These are phyloP conservation scores for Cenchrus fungigraminus DNA, from an alignment of 176 grass and related monocot genomes.

Conservation along the genomic window DNA sequence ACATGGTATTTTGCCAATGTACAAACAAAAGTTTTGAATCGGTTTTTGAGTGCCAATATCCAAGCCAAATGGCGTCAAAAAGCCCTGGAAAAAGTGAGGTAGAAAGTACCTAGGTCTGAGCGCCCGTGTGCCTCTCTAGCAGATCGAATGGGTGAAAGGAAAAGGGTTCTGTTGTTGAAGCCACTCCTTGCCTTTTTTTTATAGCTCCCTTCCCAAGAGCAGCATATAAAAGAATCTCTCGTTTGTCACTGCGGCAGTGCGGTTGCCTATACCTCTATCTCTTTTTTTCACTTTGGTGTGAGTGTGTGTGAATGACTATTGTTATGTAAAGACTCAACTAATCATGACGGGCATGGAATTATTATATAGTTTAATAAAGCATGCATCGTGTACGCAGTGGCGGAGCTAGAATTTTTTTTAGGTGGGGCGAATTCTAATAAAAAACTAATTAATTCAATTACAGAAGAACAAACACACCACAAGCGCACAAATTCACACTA, in stretches of 20 bases:
- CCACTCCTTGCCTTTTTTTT: conserved; percentile 28
- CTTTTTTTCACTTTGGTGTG: conserved; percentile 5
- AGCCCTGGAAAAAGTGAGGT: background rate
- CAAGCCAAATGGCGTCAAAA: conserved; percentile 14
- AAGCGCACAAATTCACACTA: too few relatives aligned
- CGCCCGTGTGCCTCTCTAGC: conserved; percentile 38
- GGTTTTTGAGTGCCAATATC: background rate
- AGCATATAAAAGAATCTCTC: conserved; percentile 37
- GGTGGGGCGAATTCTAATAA: too few relatives aligned
- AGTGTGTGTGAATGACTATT: conserved; percentile 31
- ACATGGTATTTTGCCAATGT: background rate
- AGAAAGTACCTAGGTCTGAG: conserved; percentile 14
- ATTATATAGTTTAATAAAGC: conserved; percentile 45
- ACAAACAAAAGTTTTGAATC: background rate
- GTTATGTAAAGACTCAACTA: conserved; percentile 44
- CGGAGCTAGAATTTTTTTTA: too few relatives aligned
- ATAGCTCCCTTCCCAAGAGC: conserved; percentile 27
- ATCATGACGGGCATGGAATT: conserved; percentile 37
- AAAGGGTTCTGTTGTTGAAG: conserved; percentile 35
- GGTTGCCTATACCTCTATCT: background rate
- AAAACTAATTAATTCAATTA: too few relatives aligned
- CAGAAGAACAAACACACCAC: too few relatives aligned
- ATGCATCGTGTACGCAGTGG: background rate
- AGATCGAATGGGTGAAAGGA: conserved; percentile 36
- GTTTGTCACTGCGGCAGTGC: conserved; percentile 35